Conservation (phyloP, 306 rosid genomes). For the Coriaria nepalensis region DNA sequence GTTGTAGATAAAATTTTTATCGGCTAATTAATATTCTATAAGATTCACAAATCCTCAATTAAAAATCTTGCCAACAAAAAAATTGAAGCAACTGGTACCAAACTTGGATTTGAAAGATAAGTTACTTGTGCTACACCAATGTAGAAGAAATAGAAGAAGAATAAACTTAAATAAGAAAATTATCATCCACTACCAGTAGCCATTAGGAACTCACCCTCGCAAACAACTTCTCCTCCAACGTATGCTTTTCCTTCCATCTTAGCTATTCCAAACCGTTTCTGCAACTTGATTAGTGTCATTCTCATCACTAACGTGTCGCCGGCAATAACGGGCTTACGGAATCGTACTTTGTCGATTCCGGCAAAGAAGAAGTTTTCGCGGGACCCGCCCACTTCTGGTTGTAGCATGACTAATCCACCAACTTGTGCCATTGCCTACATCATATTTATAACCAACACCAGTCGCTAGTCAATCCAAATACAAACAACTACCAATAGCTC, state of each 20-base stretch:
- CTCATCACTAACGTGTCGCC: slow-evolving; percentile 92
- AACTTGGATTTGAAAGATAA: no score
- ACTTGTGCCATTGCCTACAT: slow-evolving; percentile 90
- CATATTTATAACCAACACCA: no score
- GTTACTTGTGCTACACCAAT: no score
- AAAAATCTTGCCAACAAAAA: no score
- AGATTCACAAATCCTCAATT: no score
- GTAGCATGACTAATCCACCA: slow-evolving; percentile 86
- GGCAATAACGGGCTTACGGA: slow-evolving; percentile 80
- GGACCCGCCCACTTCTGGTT: slow-evolving; percentile 85
- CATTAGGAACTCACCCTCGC: slow-evolving; percentile 88
- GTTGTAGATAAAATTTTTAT: no score
- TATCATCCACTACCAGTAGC: slow-evolving; percentile 37
- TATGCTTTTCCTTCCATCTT: slow-evolving; percentile 94
- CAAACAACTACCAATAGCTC: no score
- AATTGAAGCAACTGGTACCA: no score
- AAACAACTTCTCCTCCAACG: slow-evolving; percentile 85
- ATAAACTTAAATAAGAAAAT: neutral
- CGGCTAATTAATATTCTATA: no score
- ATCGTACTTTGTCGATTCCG: slow-evolving; percentile 85
- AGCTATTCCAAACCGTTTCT: slow-evolving; percentile 78
- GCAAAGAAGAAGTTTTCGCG: slow-evolving; percentile 79
- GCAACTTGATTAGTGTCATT: slow-evolving; percentile 75
- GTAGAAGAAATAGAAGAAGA: no score
- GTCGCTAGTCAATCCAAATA: no score